Base-by-base conservation (phyloP, 495 filamentous ascomycete genomes). In the Thermothielavioides terrestris region DNA sequence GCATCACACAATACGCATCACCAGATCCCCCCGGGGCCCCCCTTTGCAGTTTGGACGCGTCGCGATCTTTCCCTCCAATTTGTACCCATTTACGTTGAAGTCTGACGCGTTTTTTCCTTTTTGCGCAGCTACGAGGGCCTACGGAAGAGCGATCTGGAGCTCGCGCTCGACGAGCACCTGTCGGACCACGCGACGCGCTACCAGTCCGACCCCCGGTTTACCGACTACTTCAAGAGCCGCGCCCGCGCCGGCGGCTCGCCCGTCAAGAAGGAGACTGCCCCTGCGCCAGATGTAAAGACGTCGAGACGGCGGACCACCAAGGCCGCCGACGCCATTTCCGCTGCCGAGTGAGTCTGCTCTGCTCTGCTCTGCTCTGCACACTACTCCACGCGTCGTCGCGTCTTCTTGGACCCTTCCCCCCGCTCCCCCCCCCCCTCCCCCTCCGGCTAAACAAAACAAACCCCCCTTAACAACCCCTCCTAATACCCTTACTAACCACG, bases 91-190 rank as follows among this genome's bases (percentile, higher is more conserved):
- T n/a, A n/a, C n/a, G n/a, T n/a, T n/a, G n/a, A n/a, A 25, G 25
- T 30, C 39, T 31, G 42, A 42, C 37, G 20, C 34, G 20, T 50
- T 10, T 42, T 34, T 15, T 30, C n/a, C n/a, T n/a, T 28, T 18
- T 18, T 4, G 20, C 17, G 39, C 55, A 95, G 89, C 57, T 79
- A 77, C 58, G 83, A 86, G 46, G 74, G 78, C 31, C 66, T 79
- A 53, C 85, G 83, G 57, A 96, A 96, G 68, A 67, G 71, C 53
- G 89, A 97, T n/a, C 80, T 97, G 32, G 86, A 89, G 62, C 57
- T 72, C 43, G 74, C 78, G 22, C 77, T 98, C 48, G 86, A 92
- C 43, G 76, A 85, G 21, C 81, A 85, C 68, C 79, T 98, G 31
- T 73, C 77, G 50, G 70, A 74, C 26, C 82, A 95, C 66, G 65